Base-by-base conservation (phyloP, 495 filamentous ascomycete species). In the Talaromyces borbonicus region DNA sequence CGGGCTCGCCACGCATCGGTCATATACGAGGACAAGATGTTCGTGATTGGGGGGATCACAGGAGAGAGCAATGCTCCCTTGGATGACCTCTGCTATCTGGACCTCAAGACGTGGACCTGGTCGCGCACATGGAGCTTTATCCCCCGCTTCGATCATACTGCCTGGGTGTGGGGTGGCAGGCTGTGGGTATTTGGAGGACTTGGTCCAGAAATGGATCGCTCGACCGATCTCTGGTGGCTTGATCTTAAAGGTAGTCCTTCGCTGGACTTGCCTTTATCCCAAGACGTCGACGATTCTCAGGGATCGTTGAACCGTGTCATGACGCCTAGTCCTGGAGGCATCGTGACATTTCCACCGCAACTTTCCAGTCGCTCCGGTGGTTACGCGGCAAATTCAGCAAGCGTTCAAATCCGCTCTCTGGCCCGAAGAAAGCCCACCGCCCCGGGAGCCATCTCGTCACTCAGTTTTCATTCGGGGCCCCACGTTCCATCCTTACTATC, bases 111-210 rank as follows among this genome's bases (percentile, higher is more conserved):
- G 8, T 95, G 86, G 77, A 95, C 90, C 4, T 98, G 92, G 92
- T 97, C 92, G 42, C 78, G 87, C 39, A 84, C 87, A 27, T 98
- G 92, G 92, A 84, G 81, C 43, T 97, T 97, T 61, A 88, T 93
- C 14, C 77, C 85, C 20, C 78, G 92, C 9, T 98, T 93, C 56
- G 92, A 98, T 52, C 93, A 98, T 58, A 83, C 87, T 4, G 87
- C 85, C 19, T 95, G 86, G 75, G 78, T 95, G 33, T 95, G 88
- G 84, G 79, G 81, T 43, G 88, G 85, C 30, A 79, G 86, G 25
- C 80, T 98, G 23, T 98, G 90, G 90, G 89, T 96, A n/a, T 96
- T 90, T 65, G 92, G 92, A 27, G 92, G 92, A 18, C 68, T 97
- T 42, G 86, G 84, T 39, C 86, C 89, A 47, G 88, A 95, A 49